phyloP scores from a whole-genome alignment of 768 basidiomycete species.

The Multifurca ochricompacta region DNA sequence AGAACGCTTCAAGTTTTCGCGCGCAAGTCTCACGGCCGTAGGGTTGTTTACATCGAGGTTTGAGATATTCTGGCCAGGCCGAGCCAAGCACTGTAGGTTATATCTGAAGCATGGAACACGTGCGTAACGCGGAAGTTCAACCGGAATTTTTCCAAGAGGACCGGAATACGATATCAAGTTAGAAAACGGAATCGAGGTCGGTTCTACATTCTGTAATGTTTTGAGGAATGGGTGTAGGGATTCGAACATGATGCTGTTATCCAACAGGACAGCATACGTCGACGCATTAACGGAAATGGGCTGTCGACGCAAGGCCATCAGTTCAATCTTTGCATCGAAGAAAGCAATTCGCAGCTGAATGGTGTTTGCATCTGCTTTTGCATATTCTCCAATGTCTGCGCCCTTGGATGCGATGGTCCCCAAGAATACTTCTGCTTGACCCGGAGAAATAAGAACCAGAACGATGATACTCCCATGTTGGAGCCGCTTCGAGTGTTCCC shows the following conservation, averaged over 20 bases:
- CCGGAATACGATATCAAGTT: not conserved
- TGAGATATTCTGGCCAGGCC: conserved; percentile 29
- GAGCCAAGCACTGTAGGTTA: conserved; percentile 40
- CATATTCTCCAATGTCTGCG: conserved; percentile 39
- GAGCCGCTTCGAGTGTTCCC: conserved; percentile 56
- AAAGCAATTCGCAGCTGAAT: conserved; percentile 48
- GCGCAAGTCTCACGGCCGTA: conserved; percentile 37
- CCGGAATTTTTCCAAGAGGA: not conserved
- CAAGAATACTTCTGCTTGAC: conserved; percentile 34
- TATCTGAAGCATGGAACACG: conserved; percentile 45
- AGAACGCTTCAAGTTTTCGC: conserved; percentile 33
- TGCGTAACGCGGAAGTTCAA: not conserved
- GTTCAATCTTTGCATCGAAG: conserved; percentile 50
- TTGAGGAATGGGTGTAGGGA: conserved; percentile 6
- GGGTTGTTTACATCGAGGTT: conserved; percentile 37
- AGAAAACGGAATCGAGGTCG: conserved; percentile 8
- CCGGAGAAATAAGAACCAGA: conserved; percentile 33
- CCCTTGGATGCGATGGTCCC: conserved; percentile 41
- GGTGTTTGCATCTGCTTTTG: conserved; percentile 27
- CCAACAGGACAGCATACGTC: conserved; percentile 8
- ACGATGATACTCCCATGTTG: conserved; percentile 57
- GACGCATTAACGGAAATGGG: conserved; percentile 22
- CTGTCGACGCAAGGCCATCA: conserved; percentile 35
- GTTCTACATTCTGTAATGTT: conserved; percentile 4
- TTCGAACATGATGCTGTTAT: conserved; percentile 14